Base-by-base conservation (phyloP, 2,329 filamentous ascomycete genomes). In the Bimuria novae-zelandiae region DNA sequence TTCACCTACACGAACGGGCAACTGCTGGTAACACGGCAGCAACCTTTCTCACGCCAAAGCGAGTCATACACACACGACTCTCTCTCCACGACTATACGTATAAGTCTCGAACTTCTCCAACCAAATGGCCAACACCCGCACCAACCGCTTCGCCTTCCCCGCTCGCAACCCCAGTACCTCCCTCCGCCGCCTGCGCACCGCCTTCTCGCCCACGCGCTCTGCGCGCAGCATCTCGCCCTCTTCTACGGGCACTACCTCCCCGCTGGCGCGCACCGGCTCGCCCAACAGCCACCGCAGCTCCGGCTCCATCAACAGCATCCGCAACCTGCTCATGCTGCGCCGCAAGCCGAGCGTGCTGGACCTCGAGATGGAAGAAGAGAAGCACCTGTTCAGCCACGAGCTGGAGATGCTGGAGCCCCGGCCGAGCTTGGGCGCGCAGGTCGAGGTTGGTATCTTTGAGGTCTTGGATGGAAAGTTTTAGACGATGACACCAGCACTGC, bases 401-500 rank as follows among this genome's bases (percentile, higher is more conserved):
- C 42, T 71, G 12, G 62, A 63, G 11, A 57, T 72, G 45, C 55
- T 75, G 3, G 72, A 75, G 61, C 72, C 72, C 0, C 22, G 72
- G 48, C 69, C 70, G 0, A 55, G 49, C 7, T 12, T 58, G 7
- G 56, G 49, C 1, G 49, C 56, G 1, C 46, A 46, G 0, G 60
- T 60, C 7, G 65, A 64, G 36, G 66, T 72, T 0, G 69, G 72
- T 19, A 75, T 75, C 27, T 74, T 74, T 33, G 69, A 74, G 65
- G 72, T 75, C 10, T 48, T 75, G 42, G 68, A 71, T 25, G 70
- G 71, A 1, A 66, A 64, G 57, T 63, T 54, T 43, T 72, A 61
- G 48, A 36, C n/a, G 19, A 22, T 22, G 27, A n/a, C n/a, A n/a
- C n/a, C n/a, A n/a, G n/a, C n/a, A n/a, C n/a, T n/a, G n/a, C n/a